Base-by-base conservation (phyloP, 495 filamentous ascomycete genomes). In the Aspergillus nanangensis region DNA sequence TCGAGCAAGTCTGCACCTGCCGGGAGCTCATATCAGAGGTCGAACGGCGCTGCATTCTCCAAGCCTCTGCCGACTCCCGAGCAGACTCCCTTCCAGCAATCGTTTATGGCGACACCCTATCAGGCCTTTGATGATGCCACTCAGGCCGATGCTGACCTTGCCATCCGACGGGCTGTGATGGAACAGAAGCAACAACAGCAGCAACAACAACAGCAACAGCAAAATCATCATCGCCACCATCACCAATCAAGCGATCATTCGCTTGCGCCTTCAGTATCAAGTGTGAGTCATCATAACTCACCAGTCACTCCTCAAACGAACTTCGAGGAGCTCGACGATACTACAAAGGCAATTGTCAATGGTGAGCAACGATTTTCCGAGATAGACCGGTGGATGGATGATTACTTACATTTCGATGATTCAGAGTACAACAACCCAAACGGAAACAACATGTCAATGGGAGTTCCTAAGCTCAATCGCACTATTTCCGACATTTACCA, bases 401-500 rank as follows among this genome's bases (percentile, higher is more conserved):
- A 78, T 56, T 80, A 78, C 75, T 81, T 84, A 83, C 80, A 58
- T 45, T 45, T 57, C 60, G 71, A 77, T 65, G 48, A 66, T 72
- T 58, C 67, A 76, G 69, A 75, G 34, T 72, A 69, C 48, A 50
- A 43, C 41, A 60, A 51, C 48, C 49, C 52, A 36, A 64, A 56
- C 42, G 48, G 47, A 22, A 56, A 44, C 47, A 40, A 57, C 37
- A 56, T 71, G 53, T 60, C 64, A 41, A 65, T 72, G 23, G 66
- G 68, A 32, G 72, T 88, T 29, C 87, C 90, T 4, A 94, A 93
- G 63, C 75, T 96, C 48, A 82, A 87, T 41, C 79, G 90, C 38
- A 94, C 90, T 7, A 85, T 90, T 61, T 90, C 89, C 8, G 90
- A 95, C 57, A 76, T 87, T 22, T 90, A 86, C 55, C 74, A 81